These are phyloP conservation scores for Coemansia sp. DNA, from an alignment of 371 early-diverging fungal genomes.

Conservation along the genomic window DNA sequence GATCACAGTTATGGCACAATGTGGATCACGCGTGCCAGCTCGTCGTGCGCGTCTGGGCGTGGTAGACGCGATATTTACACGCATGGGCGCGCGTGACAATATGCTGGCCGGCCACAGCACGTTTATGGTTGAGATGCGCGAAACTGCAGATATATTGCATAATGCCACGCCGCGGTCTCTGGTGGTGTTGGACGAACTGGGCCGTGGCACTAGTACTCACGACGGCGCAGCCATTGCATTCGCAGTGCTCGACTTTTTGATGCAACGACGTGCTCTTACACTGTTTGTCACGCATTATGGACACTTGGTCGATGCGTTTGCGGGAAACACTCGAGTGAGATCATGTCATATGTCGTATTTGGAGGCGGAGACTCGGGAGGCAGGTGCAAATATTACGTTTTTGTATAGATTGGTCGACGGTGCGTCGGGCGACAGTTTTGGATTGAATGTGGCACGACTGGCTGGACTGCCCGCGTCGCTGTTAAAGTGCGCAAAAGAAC, in stretches of 20 bases:
- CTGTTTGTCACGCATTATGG: slow-evolving; percentile 81
- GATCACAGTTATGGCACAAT: slow-evolving; percentile 78
- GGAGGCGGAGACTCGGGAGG: slow-evolving; percentile 15
- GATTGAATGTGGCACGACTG: slow-evolving; percentile 78
- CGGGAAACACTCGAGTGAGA: slow-evolving; percentile 47
- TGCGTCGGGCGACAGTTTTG: slow-evolving; percentile 71
- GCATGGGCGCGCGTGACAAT: slow-evolving; percentile 70
- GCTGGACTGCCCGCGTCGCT: slow-evolving; percentile 66
- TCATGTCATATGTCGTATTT: slow-evolving; percentile 73
- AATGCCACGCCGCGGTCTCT: slow-evolving; percentile 68
- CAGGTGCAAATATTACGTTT: slow-evolving; percentile 65
- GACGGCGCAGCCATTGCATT: slow-evolving; percentile 62
- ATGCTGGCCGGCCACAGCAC: slow-evolving; percentile 76
- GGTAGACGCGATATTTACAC: slow-evolving; percentile 69
- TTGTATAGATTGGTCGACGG: slow-evolving; percentile 83
- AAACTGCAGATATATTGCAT: slow-evolving; percentile 73
- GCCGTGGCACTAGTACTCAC: slow-evolving; percentile 79
- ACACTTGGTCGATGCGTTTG: slow-evolving; percentile 53
- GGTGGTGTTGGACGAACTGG: slow-evolving; percentile 95
- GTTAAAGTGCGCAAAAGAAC: slow-evolving; percentile 58
- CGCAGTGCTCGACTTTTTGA: slow-evolving; percentile 54
- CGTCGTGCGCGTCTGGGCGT: slow-evolving; percentile 57
- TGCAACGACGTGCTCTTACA: slow-evolving; percentile 49
- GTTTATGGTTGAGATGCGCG: slow-evolving; percentile 86
- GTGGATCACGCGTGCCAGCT: slow-evolving; percentile 76